Evolutionary conservation across 2,329 filamentous ascomycete species (phyloP), one percentile per base, ranked within the genome.

Genomic region (Aspergillus piperis): DNA sequence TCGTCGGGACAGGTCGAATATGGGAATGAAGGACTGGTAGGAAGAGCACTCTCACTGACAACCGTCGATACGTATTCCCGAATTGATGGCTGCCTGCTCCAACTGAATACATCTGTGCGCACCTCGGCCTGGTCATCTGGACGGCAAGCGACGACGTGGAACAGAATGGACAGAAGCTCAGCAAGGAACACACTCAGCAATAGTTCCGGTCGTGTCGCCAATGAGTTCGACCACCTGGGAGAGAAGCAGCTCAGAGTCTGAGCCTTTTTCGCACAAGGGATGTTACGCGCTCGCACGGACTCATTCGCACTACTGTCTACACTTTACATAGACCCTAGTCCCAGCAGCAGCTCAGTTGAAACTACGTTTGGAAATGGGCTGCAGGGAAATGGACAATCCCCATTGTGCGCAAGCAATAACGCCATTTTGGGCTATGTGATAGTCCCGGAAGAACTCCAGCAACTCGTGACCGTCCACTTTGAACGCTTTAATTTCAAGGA

Each of bases 11-110:
- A 8, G 11, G 25, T 27, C 7, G 15, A 13, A 8, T 48, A 27
- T 27, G 19, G 44, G 23, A 30, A 17, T 17, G 39, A 8, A 42
- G 11, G 41, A 13, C 41, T 27, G 44, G 23, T 11, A 30, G 23
- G 44, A 49, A 27, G 68, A 72, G 62, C 13, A 70, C 68, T 77
- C 67, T 85, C 83, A 57, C 81, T 80, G 50, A 81, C 74, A 2
- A 85, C 78, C 27, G 78, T 81, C 60, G 81, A 79, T 17, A 81
- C 75, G 61, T 83, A 83, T 5, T 78, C 76, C 59, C 48, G 27
- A 11, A 59, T 25, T 2, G 50, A 55, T 21, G 59, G 42, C 4
- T 44, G 56, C n/a, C 64, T 39, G n/a, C 60, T 66, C 63, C 2
- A 69, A 49, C 54, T 57, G 5, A 50, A 44, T 11, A 70, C 62